Base-by-base conservation (phyloP, 495 filamentous ascomycete species). In the Usnea hakonensis region DNA sequence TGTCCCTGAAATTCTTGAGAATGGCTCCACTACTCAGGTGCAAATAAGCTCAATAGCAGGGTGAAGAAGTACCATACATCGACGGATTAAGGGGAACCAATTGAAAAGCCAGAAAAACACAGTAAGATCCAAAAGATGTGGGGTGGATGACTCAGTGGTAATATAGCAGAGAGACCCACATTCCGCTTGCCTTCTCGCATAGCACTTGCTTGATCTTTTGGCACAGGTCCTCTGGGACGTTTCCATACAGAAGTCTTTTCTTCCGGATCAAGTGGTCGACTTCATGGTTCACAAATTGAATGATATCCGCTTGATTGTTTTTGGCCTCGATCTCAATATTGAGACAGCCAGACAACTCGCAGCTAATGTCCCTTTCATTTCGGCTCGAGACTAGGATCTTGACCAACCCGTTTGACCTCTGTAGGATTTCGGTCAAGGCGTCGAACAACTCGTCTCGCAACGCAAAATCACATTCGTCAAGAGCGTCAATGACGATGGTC, bases 321-420 rank as follows among this genome's bases (percentile, higher is more conserved):
- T 60, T 40, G 13, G 74, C 62, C 10, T 60, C 23, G 11, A 76
- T 74, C 36, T 67, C 67, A 33, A 74, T 10, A 55, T 77, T 76
- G 28, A 71, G 71, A 13, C 58, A 58, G 1, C 48, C 28, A 4
- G 58, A 33, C 43, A 77, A 63, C 19, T 58, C 46, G 1, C 61
- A 43, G 5, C 69, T 67, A 37, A 79, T 75, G 50, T 78, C 76
- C 4, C 52, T 28, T 57, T 76, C 71, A 30, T 77, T 62, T 46
- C 74, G 64, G 59, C 76, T 77, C 7, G 70, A 71, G 9, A 77
- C 46, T 37, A 76, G 74, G 6, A 79, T 60, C 54, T 76, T 77
- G 13, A 78, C 70, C 5, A 76, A 23, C 19, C 60, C 67, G 6
- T 56, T 46, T 2, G 75, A 70, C 0, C 67, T 52, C 30, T 60